These are phyloP conservation scores for Flaveria linearis DNA, from an alignment of 129 eudicot species.

Conservation along the genomic window DNA sequence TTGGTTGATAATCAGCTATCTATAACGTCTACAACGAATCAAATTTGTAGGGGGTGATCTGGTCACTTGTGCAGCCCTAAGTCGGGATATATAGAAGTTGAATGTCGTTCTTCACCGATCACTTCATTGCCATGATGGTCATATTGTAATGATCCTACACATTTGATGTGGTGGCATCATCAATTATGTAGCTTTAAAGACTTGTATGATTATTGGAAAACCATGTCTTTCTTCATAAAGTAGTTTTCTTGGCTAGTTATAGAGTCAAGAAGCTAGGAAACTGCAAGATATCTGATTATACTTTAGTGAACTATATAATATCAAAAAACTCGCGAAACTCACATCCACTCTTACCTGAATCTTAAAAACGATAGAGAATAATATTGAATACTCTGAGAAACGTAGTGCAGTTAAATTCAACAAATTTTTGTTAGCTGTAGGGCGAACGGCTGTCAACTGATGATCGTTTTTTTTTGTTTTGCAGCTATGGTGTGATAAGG, in stretches of 20 bases:
- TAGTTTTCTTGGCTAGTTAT: background rate
- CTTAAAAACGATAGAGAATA: background rate
- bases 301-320: background rate
- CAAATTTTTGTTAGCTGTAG: background rate
- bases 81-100: too few relatives aligned
- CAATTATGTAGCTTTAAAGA: background rate
- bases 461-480: slow-evolving; percentile 19
- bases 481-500: slow-evolving; percentile 30
- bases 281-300: background rate
- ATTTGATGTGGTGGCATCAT: background rate
- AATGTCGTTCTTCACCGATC: too few relatives aligned
- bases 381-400: background rate
- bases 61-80: background rate
- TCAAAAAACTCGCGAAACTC: background rate
- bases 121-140: too few relatives aligned
- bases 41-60: too few relatives aligned
- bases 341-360: background rate
- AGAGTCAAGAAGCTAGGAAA: background rate
- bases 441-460: slow-evolving; percentile 13
- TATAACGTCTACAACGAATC: too few relatives aligned
- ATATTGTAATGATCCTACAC: background rate
- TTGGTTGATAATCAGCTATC: too few relatives aligned
- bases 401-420: background rate
- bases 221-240: background rate
- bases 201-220: background rate